A percentile compares a stretch with the other conserved stretches of the same genome.
phyloP scores from a whole-genome alignment of 1,284 basidiomycete species.

The Phaffia rhodozyma region DNA sequence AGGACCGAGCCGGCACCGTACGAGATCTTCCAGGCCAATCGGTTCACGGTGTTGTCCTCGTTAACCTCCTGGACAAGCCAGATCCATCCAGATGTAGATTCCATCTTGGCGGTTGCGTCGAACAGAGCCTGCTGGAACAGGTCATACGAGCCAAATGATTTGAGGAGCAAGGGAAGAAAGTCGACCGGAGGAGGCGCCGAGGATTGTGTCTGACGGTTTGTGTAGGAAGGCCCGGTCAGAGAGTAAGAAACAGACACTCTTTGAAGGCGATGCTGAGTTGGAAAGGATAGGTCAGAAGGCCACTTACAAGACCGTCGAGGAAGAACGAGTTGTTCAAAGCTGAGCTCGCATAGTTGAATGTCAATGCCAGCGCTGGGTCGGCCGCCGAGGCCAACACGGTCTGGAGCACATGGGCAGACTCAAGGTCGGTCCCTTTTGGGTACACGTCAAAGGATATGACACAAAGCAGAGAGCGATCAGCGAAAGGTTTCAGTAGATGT shows the following conservation, averaged over 20 bases:
- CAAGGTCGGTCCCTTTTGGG: neutral
- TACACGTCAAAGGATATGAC: neutral
- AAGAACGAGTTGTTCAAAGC: slow-evolving; percentile 96
- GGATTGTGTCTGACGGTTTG: neutral
- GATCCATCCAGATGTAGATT: slow-evolving; percentile 65
- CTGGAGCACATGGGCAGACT: slow-evolving; percentile 38
- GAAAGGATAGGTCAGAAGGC: neutral
- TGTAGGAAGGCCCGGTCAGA: neutral
- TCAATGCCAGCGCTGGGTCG: slow-evolving; percentile 51
- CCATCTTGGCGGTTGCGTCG: slow-evolving; percentile 63
- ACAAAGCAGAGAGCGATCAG: neutral
- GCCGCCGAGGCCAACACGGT: slow-evolving; percentile 59
- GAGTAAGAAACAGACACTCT: neutral
- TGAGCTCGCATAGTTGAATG: slow-evolving; percentile 84
- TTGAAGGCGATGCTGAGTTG: neutral
- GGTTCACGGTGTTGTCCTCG: slow-evolving; percentile 30
- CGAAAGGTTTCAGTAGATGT: neutral
- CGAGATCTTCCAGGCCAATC: slow-evolving; percentile 64
- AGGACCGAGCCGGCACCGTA: slow-evolving; percentile 84
- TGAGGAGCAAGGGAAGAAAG: slow-evolving; percentile 40
- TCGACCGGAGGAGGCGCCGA: neutral
- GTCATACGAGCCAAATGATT: slow-evolving; percentile 51
- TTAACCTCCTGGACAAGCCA: slow-evolving; percentile 67
- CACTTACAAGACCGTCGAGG: slow-evolving; percentile 65
- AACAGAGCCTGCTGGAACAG: slow-evolving; percentile 65